Percentiles rank a stretch among this genome's conserved stretches.
These are phyloP conservation scores for Tephrocybe sp. DNA, from an alignment of 768 basidiomycete genomes.

Conservation along the genomic window DNA sequence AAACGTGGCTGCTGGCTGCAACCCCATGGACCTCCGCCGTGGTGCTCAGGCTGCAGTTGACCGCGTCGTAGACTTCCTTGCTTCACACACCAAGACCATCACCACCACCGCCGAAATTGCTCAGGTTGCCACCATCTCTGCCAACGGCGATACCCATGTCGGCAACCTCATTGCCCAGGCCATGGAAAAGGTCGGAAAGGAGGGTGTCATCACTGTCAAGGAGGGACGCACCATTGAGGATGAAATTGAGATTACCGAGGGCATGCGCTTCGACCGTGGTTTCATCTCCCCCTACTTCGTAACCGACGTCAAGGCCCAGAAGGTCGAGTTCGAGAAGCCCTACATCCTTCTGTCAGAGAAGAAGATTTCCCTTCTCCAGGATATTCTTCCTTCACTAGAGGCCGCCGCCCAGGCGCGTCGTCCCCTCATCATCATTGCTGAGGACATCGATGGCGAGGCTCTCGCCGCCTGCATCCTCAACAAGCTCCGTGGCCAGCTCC, in stretches of 20 bases:
- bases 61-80: constrained; percentile 88
- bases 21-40: constrained; percentile 99
- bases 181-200: constrained; percentile 99
- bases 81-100: constrained; percentile 86
- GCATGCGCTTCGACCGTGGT: constrained; percentile 99
- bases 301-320: constrained; percentile 95
- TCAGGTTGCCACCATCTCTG: constrained; percentile 96
- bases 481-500: constrained; percentile 97
- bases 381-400: constrained; percentile 92
- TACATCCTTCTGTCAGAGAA: constrained; percentile 92
- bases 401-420: constrained; percentile 76
- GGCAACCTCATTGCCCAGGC: constrained; percentile 96
- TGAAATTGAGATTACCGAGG: constrained; percentile 98
- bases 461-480: constrained; percentile 97
- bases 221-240: constrained; percentile 98
- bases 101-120: constrained; percentile 98
- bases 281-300: constrained; percentile 98
- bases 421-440: constrained; percentile 94
- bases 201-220: constrained; percentile 99
- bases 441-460: constrained; percentile 97
- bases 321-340: constrained; percentile 97
- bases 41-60: constrained; percentile 97
- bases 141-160: constrained; percentile 80
- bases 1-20: constrained; percentile 98
- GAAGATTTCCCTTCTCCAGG: constrained; percentile 94